Evolutionary conservation across 148 eudicot genomes (phyloP), one percentile per base, ranked within the genome.

Genomic region (Chenopodium berlandieri): DNA sequence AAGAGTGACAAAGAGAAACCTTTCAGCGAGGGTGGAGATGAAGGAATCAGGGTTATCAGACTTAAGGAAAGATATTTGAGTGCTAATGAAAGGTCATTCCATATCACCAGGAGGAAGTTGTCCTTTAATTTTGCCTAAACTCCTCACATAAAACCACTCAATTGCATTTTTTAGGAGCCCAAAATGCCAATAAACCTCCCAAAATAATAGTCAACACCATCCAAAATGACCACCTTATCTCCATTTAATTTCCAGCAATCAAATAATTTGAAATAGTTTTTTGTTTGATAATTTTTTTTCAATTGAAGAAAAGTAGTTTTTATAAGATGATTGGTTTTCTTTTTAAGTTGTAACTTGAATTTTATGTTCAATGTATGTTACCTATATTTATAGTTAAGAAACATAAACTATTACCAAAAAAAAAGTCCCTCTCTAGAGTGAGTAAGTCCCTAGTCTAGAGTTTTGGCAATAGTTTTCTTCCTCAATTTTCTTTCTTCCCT

Each of bases 11-110:
- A 52, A 64, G 27, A 48, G 44, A 82, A 66, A 87, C 87, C 87
- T 84, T 48, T 80, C 9, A 46, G 78, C 86, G 67, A 89, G 75
- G 71, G 34, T 75, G 47, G 84, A 83, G 78, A 89, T 86, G 89
- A 89, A 89, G 11, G 91, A 89, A 73, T 89, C 89, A 10, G 89
- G 91, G 9, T 86, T 54, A 52, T 75, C 37, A 7, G 81, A 85
- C 67, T 89, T 86, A 69, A 87, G 86, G 79, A 89, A 89, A 79
- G 91, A 83, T 78, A 85, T 77, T 73, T 86, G 87, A 27, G 85
- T 86, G 37, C 91, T 89, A 54, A 89, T 73, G 30, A 85, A 79
- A 64, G 91, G 91, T 88, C 87, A 89, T 25, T 89, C 91, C 86
- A 89, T 80, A 60, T 89, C 89, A 82, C 91, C 91, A 10, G 91